Evolutionary conservation across 2,329 filamentous ascomycete species (phyloP), one percentile per base, ranked within the genome.

Genomic region (Sordariomycetes sp.): DNA sequence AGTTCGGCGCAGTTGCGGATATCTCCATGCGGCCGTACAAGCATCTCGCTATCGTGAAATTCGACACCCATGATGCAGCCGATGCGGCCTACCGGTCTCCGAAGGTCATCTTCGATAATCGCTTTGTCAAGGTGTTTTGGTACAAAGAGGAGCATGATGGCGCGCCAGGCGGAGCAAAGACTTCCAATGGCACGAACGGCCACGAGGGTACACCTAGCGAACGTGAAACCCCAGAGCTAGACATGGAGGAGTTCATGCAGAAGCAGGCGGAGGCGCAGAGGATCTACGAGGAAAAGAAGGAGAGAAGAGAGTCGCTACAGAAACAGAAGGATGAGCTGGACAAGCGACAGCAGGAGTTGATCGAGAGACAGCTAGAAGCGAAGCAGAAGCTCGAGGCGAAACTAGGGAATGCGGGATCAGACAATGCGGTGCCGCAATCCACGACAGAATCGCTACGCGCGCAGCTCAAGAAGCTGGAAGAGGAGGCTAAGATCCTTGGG

Each of bases 111-210:
- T 94, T 92, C 65, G 86, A 91, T 64, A 94, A 92, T 63, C 78
- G 89, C 12, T 94, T 94, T 63, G 89, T 94, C 54, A 91, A 90
- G 64, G 85, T 92, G 0, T 90, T 86, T 64, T 92, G 88, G 88
- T 78, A 82, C 65, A 85, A 82, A 62, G 77, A 79, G 6, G 76
- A 78, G 28, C 69, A 70, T 17, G 71, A 75, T 25, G 56, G 66
- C 57, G 64, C 64, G 17, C 58, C 36, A 35, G 52, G 15, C 50
- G 28, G 3, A 48, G 56, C 7, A 28, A 58, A 42, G 59, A 45
- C 28, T 32, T 34, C 17, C 12, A 32, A n/a, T 35, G 42, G 10
- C 54, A n/a, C 35, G 10, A 35, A 10, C 48, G 61, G 60, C 1
- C 62, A 62, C 24, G 59, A 59, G n/a, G 55, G 64, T 58, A 17